Evolutionary conservation across 306 rosid genomes (phyloP).

Genomic region (Rosa chinensis): DNA sequence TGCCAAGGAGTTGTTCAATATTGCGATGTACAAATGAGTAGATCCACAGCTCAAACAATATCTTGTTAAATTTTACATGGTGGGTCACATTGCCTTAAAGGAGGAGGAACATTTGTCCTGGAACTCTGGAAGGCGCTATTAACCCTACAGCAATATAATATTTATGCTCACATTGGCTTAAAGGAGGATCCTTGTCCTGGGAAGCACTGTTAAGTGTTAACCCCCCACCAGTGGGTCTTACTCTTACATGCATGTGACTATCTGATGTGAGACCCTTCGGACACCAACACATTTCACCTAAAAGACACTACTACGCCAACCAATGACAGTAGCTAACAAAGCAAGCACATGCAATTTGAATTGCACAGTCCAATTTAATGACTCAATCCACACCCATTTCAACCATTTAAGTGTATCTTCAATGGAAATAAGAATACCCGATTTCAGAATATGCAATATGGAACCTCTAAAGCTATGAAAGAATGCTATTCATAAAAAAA

Average conservation of each 20-base stretch:
- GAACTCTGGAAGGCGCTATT: background rate
- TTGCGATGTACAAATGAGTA: background rate
- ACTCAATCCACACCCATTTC: background rate
- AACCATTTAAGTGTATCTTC: background rate
- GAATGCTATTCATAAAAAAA: background rate
- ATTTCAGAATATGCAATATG: background rate
- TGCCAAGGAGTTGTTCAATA: background rate
- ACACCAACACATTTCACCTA: background rate
- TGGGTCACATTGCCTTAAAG: background rate
- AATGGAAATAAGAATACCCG: background rate
- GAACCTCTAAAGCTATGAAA: background rate
- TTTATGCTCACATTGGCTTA: background rate
- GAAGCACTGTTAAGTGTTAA: background rate
- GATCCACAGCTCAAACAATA: background rate
- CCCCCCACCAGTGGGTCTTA: constrained; percentile 7
- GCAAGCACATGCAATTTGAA: constrained; percentile 13
- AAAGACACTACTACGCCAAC: background rate
- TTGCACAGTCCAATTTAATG: background rate
- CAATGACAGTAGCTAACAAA: constrained; percentile 8
- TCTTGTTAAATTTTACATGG: background rate
- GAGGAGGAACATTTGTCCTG: background rate
- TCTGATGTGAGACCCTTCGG: background rate
- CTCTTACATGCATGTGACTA: constrained; percentile 5
- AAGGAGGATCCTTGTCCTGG: background rate
- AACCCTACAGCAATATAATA: background rate